Conservation (phyloP, 805 yeast genomes). For the Sugiyamaella chiloensis region DNA sequence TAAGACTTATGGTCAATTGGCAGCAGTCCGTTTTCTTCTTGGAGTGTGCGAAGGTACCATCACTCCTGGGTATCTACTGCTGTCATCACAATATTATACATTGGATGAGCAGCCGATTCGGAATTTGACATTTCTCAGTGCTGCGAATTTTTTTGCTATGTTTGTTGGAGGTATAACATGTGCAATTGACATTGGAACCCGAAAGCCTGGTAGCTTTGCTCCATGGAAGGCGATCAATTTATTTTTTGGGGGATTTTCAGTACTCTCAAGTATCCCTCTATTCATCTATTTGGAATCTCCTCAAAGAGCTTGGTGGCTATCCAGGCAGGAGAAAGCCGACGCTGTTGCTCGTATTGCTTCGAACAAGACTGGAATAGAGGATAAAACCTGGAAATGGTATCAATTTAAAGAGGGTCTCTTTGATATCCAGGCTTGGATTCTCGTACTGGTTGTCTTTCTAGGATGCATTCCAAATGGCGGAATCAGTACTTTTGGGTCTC, state of each 20-base stretch:
- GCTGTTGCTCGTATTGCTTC: constrained; percentile 21
- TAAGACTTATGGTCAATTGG: constrained; percentile 42
- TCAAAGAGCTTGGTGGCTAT: neutral
- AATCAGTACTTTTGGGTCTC: constrained; percentile 32
- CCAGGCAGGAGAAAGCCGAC: neutral
- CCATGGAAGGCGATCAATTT: neutral
- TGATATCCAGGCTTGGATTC: constrained; percentile 37
- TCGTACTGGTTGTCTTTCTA: constrained; percentile 28
- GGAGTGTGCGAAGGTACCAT: constrained; percentile 45
- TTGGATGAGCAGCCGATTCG: constrained; percentile 34
- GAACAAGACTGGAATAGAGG: constrained; percentile 45
- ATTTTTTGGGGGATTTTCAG: constrained; percentile 3
- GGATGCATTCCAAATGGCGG: constrained; percentile 32
- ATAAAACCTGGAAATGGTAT: constrained; percentile 37
- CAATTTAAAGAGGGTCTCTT: constrained; percentile 44
- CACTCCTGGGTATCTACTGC: neutral
- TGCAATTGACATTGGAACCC: constrained; percentile 17
- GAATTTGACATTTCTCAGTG: neutral
- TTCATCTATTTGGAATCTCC: neutral
- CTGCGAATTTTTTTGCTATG: neutral
- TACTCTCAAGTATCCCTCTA: neutral
- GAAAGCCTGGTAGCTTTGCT: neutral
- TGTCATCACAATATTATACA: constrained; percentile 1
- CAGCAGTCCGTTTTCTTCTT: constrained; percentile 46
- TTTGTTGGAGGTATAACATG: neutral